Evolutionary conservation across 176 grass and related monocot species (phyloP).

Genomic region (Oryza glumipatula): DNA sequence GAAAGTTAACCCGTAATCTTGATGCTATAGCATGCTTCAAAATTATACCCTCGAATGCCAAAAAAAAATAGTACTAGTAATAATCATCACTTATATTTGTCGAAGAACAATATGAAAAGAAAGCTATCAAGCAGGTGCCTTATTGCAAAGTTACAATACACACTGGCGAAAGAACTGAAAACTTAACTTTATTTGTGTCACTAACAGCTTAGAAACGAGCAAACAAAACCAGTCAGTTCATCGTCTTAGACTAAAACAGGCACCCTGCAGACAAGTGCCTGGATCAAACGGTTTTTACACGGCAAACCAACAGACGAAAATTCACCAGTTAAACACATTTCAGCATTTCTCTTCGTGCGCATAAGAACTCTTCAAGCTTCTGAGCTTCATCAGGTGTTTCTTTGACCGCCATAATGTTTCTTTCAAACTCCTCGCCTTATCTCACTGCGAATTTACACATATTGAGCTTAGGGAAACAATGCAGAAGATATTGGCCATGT

Average conservation of each 20-base stretch:
- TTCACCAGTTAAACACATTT: neutral
- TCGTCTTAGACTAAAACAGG: slow-evolving; percentile 8
- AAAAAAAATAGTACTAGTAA: neutral
- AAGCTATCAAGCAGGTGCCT: neutral
- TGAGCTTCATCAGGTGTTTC: neutral
- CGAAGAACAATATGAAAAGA: neutral
- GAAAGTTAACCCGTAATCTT: too few species aligned
- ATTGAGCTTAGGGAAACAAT: slow-evolving; percentile 7
- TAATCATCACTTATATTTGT: neutral
- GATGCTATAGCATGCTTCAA: too few species aligned
- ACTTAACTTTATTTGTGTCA: slow-evolving; percentile 40
- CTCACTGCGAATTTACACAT: slow-evolving; percentile 15
- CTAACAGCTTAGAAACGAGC: slow-evolving; percentile 13
- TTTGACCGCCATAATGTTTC: neutral
- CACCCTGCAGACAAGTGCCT: neutral
- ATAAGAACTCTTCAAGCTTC: neutral
- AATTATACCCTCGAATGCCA: neutral
- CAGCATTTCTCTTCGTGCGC: neutral
- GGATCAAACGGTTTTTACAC: slow-evolving; percentile 9
- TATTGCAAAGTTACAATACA: neutral
- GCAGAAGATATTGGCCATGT: neutral
- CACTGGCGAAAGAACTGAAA: neutral
- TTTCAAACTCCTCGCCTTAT: neutral
- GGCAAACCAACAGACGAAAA: neutral
- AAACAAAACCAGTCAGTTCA: neutral